A percentile compares a stretch with the other conserved stretches of the same genome.
Evolutionary conservation across 2,329 filamentous ascomycete species (phyloP).

Genomic region (Sporothrix sp.): DNA sequence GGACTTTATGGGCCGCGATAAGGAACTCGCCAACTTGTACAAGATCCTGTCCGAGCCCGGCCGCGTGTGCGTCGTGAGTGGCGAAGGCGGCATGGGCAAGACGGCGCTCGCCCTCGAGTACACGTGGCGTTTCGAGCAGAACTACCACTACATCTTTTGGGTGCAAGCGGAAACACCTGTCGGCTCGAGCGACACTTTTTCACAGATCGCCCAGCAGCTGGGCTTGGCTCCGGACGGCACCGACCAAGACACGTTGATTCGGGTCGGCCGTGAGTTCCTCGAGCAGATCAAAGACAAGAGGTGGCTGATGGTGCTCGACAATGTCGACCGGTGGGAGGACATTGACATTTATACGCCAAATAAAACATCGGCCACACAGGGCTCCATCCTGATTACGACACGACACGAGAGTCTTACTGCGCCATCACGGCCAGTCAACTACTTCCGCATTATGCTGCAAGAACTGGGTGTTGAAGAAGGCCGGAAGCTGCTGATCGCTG

Average conservation of each 20-base stretch:
- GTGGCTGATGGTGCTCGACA: constrained; percentile 19
- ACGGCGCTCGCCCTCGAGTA: constrained; percentile 21
- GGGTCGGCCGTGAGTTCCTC: constrained; percentile 14
- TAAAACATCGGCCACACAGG: constrained; percentile 15
- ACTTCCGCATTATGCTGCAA: constrained; percentile 12
- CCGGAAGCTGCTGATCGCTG: constrained; percentile 12
- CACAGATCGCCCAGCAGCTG: constrained; percentile 16
- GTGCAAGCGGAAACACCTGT: constrained; percentile 20
- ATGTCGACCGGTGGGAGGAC: constrained; percentile 16
- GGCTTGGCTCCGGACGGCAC: constrained; percentile 12
- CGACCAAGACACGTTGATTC: constrained; percentile 16
- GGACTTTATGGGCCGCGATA: constrained; percentile 17
- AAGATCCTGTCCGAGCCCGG: constrained; percentile 17
- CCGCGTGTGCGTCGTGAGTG: constrained; percentile 17
- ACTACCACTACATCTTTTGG: constrained; percentile 22
- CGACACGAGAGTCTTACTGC: constrained; percentile 15
- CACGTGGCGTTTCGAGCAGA: constrained; percentile 19
- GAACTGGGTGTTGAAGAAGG: constrained; percentile 14
- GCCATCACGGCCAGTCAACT: constrained; percentile 16
- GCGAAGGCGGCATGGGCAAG: constrained; percentile 19
- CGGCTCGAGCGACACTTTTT: constrained; percentile 15
- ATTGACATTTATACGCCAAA: constrained; percentile 15
- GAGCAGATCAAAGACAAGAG: constrained; percentile 13
- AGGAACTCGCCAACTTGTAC: constrained; percentile 15
- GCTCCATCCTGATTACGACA: constrained; percentile 15